Evolutionary conservation across 768 basidiomycete species (phyloP).

Genomic region (Mycena belliarum): DNA sequence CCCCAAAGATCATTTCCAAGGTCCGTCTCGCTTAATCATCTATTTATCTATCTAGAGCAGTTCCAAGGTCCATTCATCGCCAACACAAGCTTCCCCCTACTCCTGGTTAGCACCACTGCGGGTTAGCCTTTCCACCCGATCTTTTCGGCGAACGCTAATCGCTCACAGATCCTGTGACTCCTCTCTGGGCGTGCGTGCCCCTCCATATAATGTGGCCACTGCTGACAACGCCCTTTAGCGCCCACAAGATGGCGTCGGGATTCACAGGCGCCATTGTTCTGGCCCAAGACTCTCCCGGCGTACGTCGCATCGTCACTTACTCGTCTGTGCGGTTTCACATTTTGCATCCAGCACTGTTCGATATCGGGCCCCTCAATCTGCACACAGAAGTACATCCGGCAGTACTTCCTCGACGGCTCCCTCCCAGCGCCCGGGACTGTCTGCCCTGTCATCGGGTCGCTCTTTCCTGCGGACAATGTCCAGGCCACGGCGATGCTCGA

Average conservation of each 20-base stretch:
- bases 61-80: slow-evolving; percentile 32
- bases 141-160: background rate
- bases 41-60: slow-evolving; percentile 52
- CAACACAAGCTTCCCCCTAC: background rate
- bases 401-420: slow-evolving; percentile 23
- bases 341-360: slow-evolving; percentile 18
- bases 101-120: slow-evolving; percentile 16
- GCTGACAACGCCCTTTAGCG: slow-evolving; percentile 6
- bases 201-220: too few species aligned
- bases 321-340: background rate
- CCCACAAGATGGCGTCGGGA: slow-evolving; percentile 23
- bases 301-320: too few species aligned
- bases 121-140: slow-evolving; percentile 14
- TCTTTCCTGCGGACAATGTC: background rate
- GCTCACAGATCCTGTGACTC: slow-evolving; percentile 20
- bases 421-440: slow-evolving; percentile 22
- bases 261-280: slow-evolving; percentile 24
- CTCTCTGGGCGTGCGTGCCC: slow-evolving; percentile 18
- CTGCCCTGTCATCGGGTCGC: slow-evolving; percentile 10
- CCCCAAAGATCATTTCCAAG: slow-evolving; percentile 17
- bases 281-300: slow-evolving; percentile 21
- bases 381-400: slow-evolving; percentile 14
- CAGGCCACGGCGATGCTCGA: background rate
- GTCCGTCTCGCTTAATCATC: background rate
- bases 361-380: slow-evolving; percentile 19